Base-by-base conservation (phyloP, 2,329 filamentous ascomycete species). In the Penicillium sp. region DNA sequence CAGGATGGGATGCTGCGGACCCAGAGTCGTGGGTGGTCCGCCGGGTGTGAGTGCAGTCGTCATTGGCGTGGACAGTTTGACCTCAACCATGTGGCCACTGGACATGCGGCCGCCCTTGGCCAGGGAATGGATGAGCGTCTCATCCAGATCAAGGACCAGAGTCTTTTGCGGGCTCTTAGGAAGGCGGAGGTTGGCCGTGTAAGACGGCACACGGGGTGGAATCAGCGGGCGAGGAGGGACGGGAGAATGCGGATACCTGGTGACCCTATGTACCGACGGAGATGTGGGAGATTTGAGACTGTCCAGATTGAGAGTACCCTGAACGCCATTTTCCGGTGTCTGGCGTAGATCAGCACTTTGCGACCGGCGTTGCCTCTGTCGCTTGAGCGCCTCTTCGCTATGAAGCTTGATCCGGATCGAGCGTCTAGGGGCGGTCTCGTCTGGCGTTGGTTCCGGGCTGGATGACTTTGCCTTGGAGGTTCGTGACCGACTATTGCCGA, bases 31-130 rank as follows among this genome's bases (percentile, higher is more conserved):
- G 57, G 83, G 79, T 24, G 84, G 83, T 29, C 81, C 82, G 7
- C 66, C 67, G 1, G 66, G 60, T 5, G 66, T 59, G 47, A 69
- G 57, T 24, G 70, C 60, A 17, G 67, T 65, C 9, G 64, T 63
- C 56, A 71, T 67, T 24, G 71, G 69, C 35, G 69, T 63, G 26
- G 71, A 62, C 53, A 95, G 78, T 61, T 89, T 89, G 55, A 98
- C 93, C 72, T 98, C 93, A 45, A 98, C 90, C 93, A 98, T 98
- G 71, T 98, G 93, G n/a, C 93, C 93, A 19, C 88, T 91, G 61
- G 88, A 91, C 84, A 95, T 95, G 52, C 91, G 82, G 46, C 91
- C 90, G 28, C 93, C 93, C 68, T 96, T 96, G 53, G 91, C 90
- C 79, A 97, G 89, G 69, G 89, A 96, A 76, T 98, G 93, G 59